phyloP scores from a whole-genome alignment of 2,329 filamentous ascomycete species.

The Penicillium sp. region DNA sequence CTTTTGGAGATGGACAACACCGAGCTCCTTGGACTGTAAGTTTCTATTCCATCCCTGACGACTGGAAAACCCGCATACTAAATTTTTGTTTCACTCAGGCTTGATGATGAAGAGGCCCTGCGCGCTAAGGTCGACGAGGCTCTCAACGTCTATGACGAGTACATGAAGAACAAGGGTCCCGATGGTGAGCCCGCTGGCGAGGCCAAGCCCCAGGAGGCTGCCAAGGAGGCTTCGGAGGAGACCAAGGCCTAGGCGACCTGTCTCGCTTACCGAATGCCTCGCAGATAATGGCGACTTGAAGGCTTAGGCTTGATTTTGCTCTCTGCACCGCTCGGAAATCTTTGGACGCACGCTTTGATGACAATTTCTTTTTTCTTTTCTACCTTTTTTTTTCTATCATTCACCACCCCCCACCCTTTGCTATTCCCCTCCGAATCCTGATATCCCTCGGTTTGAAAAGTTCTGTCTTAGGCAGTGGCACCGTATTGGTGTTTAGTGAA shows the following conservation, averaged over 20 bases:
- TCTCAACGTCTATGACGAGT: slow-evolving; percentile 96
- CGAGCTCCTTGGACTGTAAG: slow-evolving; percentile 94
- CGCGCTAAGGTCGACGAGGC: slow-evolving; percentile 97
- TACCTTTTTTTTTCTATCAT: slow-evolving; percentile 34
- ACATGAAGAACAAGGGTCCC: slow-evolving; percentile 81
- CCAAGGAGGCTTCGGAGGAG: slow-evolving; percentile 52
- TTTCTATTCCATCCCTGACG: slow-evolving; percentile 39
- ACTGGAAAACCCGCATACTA: background rate
- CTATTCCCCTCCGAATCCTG: slow-evolving; percentile 42
- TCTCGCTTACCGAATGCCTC: slow-evolving; percentile 31
- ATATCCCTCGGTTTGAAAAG: slow-evolving; percentile 53
- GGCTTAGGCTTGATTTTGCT: slow-evolving; percentile 19
- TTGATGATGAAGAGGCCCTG: slow-evolving; percentile 86
- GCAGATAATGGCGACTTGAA: slow-evolving; percentile 17
- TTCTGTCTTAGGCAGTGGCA: slow-evolving; percentile 45
- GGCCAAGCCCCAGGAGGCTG: slow-evolving; percentile 53
- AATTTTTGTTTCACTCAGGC: slow-evolving; percentile 59
- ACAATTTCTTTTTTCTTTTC: slow-evolving; percentile 37
- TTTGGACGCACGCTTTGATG: slow-evolving; percentile 46
- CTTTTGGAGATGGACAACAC: slow-evolving; percentile 98
- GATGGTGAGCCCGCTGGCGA: slow-evolving; percentile 51
- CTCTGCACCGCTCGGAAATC: slow-evolving; percentile 35
- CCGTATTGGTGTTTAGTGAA: slow-evolving; percentile 41
- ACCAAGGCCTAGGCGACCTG: slow-evolving; percentile 47
- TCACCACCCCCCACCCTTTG: slow-evolving; percentile 28